Base-by-base conservation (phyloP, 2,329 filamentous ascomycete species). In the Botrytis fabae region DNA sequence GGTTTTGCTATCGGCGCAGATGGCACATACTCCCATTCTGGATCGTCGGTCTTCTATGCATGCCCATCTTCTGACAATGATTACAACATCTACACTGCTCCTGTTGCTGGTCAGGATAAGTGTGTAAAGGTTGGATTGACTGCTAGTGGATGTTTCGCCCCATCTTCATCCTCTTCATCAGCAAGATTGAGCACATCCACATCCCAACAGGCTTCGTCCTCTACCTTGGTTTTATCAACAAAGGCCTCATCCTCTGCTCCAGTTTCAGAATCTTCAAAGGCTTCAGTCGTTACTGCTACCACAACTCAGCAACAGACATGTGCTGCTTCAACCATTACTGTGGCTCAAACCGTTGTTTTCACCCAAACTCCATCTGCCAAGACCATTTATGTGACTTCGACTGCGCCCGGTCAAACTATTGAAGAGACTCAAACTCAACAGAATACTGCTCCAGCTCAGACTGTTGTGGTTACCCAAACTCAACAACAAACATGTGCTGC, bases 21-120 rank as follows among this genome's bases (percentile, higher is more conserved):
- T 74, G 89, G 89, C 48, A 78, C 80, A 10, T 78, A 92, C 32
- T 83, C 83, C 2, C 87, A 86, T 80, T 72, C 71, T 32, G 86
- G 85, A 63, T 85, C 83, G 77, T 80, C 83, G 4, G 81, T 82
- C 42, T 92, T 92, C 80, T 89, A 86, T 78, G 86, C 89, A 61
- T 92, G 91, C 79, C 85, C 89, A 32, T 86, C 85, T 4, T 84
- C 87, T 72, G 78, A 84, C 40, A 84, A 84, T 60, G 85, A 87
- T 73, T 88, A 84, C 81, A 89, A 90, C 76, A 80, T 90, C 75
- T 90, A 90, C 80, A 81, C 81, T 16, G 74, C 79, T 54, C 82
- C 84, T 7, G 80, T 83, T 77, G 44, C 77, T 75, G 77, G 82
- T 75, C 79, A 86, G 80, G 54, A 81, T 75, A 84, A 87, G 75